Base-by-base conservation (phyloP, 2,329 filamentous ascomycete species). In the Xylariaceae sp. region DNA sequence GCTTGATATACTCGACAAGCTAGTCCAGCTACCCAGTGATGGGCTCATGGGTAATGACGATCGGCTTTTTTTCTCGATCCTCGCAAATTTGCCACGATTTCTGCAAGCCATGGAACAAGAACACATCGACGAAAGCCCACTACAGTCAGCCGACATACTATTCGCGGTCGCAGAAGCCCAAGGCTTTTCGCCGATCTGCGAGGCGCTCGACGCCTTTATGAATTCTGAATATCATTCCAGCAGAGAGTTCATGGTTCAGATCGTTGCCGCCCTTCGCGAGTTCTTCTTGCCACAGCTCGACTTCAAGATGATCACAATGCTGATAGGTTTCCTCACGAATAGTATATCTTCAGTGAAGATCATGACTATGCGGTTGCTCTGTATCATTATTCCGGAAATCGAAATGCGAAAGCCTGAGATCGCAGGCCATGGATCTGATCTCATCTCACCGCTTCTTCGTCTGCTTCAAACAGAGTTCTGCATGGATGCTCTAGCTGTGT, bases 351-450 rank as follows among this genome's bases (percentile, higher is more conserved):
- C 89, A 87, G 87, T 97, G 63, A 94, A 95, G 61, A 73, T 90
- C 33, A 91, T 93, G 68, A 89, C 87, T 0, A 95, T 98, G 87
- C 84, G 88, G 45, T 82, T 97, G 11, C 77, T 98, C 0, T 87
- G 87, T 56, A 77, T 87, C 16, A 71, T 95, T 44, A 86, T 98
- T 35, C 88, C 89, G 0, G 85, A 91, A 39, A 86, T 96, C 24
- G 90, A 98, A 58, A 95, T 97, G 86, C 83, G 85, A 41, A 90
- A 90, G 54, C 81, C 86, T 0, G 90, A 95, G 50, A 87, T 98
- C 49, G 86, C 89, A 4, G 84, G 82, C 7, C 89, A 97, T 62
- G 91, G 93, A 0, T 90, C 91, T 1, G 94, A 98, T 64, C 76
- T 98, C 36, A 95, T 98, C 42, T 96, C 93, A 1, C 94, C 93